Percentiles rank a stretch among this genome's conserved stretches.
Conservation (phyloP, 345 rosid species). For the Atalantia buxifolia region DNA sequence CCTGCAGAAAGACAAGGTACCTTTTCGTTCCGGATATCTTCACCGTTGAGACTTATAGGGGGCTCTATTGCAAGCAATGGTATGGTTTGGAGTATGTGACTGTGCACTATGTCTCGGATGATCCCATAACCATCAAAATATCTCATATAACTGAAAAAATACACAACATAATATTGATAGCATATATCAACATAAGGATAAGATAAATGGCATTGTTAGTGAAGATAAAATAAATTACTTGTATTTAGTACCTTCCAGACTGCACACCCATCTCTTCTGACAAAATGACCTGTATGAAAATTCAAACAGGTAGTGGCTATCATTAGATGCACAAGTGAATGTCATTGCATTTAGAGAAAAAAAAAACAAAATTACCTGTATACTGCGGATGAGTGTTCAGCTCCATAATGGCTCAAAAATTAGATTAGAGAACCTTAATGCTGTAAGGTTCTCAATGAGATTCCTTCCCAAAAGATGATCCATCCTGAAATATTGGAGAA, state of each 20-base stretch:
- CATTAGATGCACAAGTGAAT: background rate
- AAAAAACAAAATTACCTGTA: conserved; percentile 41
- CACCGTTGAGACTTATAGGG: conserved; percentile 68
- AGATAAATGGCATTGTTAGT: no score
- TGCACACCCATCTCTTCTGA: conserved; percentile 32
- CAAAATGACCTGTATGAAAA: conserved; percentile 51
- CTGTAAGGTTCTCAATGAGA: conserved; percentile 74
- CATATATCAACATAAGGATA: no score
- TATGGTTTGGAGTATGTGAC: conserved; percentile 71
- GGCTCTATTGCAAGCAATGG: conserved; percentile 87
- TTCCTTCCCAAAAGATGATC: conserved; percentile 70
- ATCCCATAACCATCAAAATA: conserved; percentile 83
- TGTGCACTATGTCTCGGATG: conserved; percentile 65
- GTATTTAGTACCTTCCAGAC: conserved; percentile 8
- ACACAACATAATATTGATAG: no score
- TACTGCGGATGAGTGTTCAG: conserved; percentile 54
- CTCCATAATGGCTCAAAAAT: conserved; percentile 80
- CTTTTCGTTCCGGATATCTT: no score
- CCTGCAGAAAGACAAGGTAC: no score
- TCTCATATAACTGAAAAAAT: conserved; percentile 23
- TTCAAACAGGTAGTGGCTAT: conserved; percentile 17
- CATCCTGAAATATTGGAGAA: conserved; percentile 47
- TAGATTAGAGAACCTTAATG: conserved; percentile 65
- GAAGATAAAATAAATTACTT: no score
- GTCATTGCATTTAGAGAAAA: background rate